Evolutionary conservation across 2,329 filamentous ascomycete species (phyloP).

Genomic region (Aureobasidium sp.): DNA sequence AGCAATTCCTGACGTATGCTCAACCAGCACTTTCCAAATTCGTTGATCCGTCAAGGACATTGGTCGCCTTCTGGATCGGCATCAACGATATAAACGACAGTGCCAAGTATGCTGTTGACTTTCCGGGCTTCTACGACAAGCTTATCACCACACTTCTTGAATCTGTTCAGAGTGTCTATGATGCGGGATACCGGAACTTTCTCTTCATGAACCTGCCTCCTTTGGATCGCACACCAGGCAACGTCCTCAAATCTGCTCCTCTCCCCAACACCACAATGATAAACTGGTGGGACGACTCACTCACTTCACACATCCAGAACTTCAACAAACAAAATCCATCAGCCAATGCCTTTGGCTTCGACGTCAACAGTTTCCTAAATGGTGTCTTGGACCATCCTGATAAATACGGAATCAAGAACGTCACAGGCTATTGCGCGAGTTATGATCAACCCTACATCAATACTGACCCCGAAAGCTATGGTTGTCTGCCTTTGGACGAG

Average conservation of each 20-base stretch:
- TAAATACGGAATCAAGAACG: conserved; percentile 38
- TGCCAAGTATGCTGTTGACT: conserved; percentile 24
- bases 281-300: conserved; percentile 35
- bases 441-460: conserved; percentile 41
- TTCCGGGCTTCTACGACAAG: conserved; percentile 36
- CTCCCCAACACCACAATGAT: conserved; percentile 42
- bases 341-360: conserved; percentile 36
- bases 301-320: conserved; percentile 33
- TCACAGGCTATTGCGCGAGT: conserved; percentile 37
- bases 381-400: conserved; percentile 35
- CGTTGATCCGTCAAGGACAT: conserved; percentile 30
- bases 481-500: conserved; percentile 35
- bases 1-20: conserved; percentile 41
- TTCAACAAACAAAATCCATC: conserved; percentile 22
- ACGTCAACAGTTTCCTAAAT: conserved; percentile 37
- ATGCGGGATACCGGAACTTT: conserved; percentile 38
- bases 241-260: conserved; percentile 27
- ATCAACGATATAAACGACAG: conserved; percentile 50
- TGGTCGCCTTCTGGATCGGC: conserved; percentile 47
- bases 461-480: conserved; percentile 37
- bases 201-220: conserved; percentile 47
- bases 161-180: conserved; percentile 34
- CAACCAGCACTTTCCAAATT: conserved; percentile 31
- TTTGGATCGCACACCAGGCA: conserved; percentile 38
- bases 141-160: conserved; percentile 35